Evolutionary conservation across 257 asterid species (phyloP).

Genomic region (Jaltomata sinuosa): DNA sequence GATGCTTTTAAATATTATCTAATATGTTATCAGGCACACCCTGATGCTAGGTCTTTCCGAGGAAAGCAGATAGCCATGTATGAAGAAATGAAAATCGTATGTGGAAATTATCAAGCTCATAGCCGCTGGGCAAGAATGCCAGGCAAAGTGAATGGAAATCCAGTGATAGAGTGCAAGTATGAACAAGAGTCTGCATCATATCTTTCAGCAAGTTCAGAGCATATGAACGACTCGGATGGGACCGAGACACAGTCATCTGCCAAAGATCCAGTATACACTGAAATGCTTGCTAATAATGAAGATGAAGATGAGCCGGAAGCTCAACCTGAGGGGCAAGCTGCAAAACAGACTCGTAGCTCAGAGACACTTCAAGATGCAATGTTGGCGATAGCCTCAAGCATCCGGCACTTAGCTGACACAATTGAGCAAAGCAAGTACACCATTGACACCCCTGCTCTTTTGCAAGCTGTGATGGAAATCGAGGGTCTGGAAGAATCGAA

Average conservation of each 20-base stretch:
- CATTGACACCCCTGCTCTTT: neutral
- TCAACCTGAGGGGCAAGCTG: neutral
- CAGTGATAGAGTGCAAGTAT: neutral
- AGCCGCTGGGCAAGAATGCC: neutral
- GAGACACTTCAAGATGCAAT: neutral
- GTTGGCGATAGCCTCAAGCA: conserved; percentile 1
- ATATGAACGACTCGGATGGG: neutral
- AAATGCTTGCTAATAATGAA: conserved; percentile 1
- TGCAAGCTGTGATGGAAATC: neutral
- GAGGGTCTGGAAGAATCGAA: conserved; percentile 1
- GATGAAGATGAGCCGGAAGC: neutral
- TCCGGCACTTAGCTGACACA: neutral
- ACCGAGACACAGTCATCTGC: conserved; percentile 2
- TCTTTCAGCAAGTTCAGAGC: conserved; percentile 3
- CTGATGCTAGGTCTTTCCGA: conserved; percentile 1
- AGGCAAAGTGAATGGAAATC: neutral
- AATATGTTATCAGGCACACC: conserved; percentile 1
- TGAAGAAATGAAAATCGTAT: neutral
- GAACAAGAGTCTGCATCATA: conserved; percentile 3
- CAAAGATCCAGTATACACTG: neutral
- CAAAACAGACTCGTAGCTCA: neutral
- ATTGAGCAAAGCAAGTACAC: neutral
- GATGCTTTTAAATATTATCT: neutral
- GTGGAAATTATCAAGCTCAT: neutral
- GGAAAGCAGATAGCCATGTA: conserved; percentile 1